Conservation (phyloP, 164 flowering plant species). For the Magnolia kwangsiensis region DNA sequence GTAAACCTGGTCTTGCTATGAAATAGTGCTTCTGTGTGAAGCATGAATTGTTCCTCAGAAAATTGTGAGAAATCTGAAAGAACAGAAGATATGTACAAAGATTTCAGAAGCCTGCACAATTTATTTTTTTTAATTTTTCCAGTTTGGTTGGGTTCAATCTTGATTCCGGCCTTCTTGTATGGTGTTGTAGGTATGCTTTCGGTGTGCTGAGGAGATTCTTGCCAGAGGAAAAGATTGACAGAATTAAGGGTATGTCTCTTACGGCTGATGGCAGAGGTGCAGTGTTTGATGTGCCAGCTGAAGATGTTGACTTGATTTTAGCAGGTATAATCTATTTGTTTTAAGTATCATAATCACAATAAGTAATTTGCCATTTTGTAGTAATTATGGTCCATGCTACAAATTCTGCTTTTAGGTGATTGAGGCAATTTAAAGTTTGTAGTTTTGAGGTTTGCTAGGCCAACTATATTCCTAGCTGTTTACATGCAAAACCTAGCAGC, state of each 20-base stretch:
- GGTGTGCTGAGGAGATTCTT: slow-evolving; percentile 68
- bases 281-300: slow-evolving; percentile 78
- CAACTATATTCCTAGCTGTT: not conserved
- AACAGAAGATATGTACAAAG: not conserved
- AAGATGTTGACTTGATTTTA: slow-evolving; percentile 62
- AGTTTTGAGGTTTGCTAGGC: not conserved
- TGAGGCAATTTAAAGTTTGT: too few species aligned
- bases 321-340: slow-evolving; percentile 38
- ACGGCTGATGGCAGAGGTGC: slow-evolving; percentile 88
- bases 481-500: too few species aligned
- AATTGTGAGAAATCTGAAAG: not conserved
- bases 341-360: too few species aligned
- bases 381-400: too few species aligned
- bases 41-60: not conserved
- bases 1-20: too few species aligned
- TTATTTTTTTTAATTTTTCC: not conserved
- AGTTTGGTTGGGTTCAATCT: too few species aligned
- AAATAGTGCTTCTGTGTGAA: too few species aligned
- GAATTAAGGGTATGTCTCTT: slow-evolving; percentile 66
- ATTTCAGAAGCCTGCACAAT: not conserved
- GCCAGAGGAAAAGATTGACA: slow-evolving; percentile 83
- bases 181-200: slow-evolving; percentile 51
- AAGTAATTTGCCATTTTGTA: too few species aligned
- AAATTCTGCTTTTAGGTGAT: too few species aligned
- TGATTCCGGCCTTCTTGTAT: not conserved